Percentiles rank a stretch among this genome's conserved stretches.
phyloP scores from a whole-genome alignment of 176 grass and related monocot genomes.

The Triticum monococcum region DNA sequence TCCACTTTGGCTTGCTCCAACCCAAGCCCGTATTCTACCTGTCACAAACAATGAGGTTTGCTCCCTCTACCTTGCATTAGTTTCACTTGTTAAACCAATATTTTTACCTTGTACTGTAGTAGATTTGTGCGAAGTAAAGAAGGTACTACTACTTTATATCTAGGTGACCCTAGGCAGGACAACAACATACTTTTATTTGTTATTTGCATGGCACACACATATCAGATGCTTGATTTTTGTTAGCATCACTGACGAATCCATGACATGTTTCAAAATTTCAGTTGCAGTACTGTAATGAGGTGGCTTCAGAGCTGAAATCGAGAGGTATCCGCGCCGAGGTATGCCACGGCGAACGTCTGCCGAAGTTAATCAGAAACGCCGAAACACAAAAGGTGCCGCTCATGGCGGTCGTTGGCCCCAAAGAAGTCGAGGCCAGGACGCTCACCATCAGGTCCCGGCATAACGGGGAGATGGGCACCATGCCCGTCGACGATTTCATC shows the following conservation, averaged over 20 bases:
- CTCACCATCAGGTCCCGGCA: conserved; percentile 81
- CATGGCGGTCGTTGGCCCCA: conserved; percentile 88
- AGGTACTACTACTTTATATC: not conserved
- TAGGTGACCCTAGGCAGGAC: not conserved
- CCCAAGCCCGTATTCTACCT: conserved; percentile 81
- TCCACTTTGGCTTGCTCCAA: conserved; percentile 94
- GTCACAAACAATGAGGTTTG: conserved; percentile 83
- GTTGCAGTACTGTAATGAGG: conserved; percentile 76
- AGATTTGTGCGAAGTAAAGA: not conserved
- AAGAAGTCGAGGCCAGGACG: conserved; percentile 68
- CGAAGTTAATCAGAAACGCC: conserved; percentile 85
- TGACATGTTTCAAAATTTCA: conserved; percentile 43
- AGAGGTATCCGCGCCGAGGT: conserved; percentile 70
- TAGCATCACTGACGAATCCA: not conserved
- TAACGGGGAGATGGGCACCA: conserved; percentile 67
- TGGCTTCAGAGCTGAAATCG: conserved; percentile 67
- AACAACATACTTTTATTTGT: not conserved
- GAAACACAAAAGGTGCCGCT: conserved; percentile 88
- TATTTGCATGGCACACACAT: not conserved
- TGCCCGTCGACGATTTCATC: conserved; percentile 72
- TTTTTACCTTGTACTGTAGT: not conserved
- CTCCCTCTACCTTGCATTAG: conserved; percentile 26
- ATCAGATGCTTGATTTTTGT: not conserved
- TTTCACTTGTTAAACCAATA: not conserved
- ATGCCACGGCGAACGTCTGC: conserved; percentile 78